Evolutionary conservation across 805 yeast genomes (phyloP).

Genomic region (Wickerhamomyces chambardii): DNA sequence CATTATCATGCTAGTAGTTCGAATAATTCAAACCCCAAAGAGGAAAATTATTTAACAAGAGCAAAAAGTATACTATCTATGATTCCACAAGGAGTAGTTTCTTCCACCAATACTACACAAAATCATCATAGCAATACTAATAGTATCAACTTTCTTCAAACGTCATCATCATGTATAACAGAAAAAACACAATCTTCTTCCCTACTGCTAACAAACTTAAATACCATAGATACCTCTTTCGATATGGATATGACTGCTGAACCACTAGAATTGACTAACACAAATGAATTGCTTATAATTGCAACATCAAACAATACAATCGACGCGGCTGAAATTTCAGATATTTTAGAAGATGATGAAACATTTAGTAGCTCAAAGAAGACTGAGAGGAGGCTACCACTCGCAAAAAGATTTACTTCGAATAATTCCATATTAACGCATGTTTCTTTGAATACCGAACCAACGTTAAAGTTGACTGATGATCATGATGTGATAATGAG

Average conservation of each 20-base stretch:
- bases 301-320: no score
- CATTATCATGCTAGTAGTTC: no score
- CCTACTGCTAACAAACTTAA: conserved; percentile 2
- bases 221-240: no score
- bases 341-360: background rate
- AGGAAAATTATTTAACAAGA: conserved; percentile 6
- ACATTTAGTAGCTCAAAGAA: background rate
- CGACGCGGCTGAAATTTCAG: conserved; percentile 2
- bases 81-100: background rate
- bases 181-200: conserved; percentile 1
- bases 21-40: conserved; percentile 3
- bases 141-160: no score
- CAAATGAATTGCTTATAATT: no score
- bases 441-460: background rate
- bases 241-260: background rate
- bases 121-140: no score
- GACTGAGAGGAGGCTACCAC: no score
- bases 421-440: background rate
- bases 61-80: conserved; percentile 7
- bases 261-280: background rate
- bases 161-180: no score
- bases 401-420: conserved; percentile 2
- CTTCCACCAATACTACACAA: conserved; percentile 1
- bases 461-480: conserved; percentile 6
- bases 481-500: conserved; percentile 3